phyloP scores from a whole-genome alignment of 2,329 filamentous ascomycete species.

The Aspergillus pseudoterreus region DNA sequence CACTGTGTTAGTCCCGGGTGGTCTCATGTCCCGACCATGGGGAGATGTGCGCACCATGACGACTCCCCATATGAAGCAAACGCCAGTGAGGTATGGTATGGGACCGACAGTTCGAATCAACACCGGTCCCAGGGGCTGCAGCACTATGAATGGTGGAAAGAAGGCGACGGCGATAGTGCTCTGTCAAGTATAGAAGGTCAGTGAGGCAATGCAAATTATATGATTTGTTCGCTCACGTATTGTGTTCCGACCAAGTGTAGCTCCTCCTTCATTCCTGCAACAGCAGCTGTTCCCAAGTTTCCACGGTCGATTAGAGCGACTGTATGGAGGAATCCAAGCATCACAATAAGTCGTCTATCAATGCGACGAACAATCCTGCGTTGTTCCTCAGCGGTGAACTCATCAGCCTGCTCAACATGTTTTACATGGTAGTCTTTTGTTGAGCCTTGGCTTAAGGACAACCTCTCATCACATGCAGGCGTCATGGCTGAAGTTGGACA shows the following conservation, averaged over 20 bases:
- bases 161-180: conserved; percentile 16
- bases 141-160: conserved; percentile 9
- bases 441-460: background rate
- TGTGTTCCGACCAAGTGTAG: conserved; percentile 6
- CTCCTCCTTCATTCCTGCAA: conserved; percentile 16
- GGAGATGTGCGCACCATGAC: conserved; percentile 1
- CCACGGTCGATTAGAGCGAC: conserved; percentile 17
- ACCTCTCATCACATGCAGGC: background rate
- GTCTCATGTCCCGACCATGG: background rate
- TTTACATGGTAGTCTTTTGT: background rate
- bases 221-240: conserved; percentile 9
- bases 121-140: conserved; percentile 4
- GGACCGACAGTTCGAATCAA: conserved; percentile 8
- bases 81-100: background rate
- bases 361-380: conserved; percentile 15
- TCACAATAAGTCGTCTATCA: conserved; percentile 16
- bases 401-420: background rate
- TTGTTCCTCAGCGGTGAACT: conserved; percentile 8
- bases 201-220: no score
- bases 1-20: background rate
- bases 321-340: conserved; percentile 15
- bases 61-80: conserved; percentile 8
- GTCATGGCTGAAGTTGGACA: background rate
- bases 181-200: background rate
- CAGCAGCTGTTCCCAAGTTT: conserved; percentile 13